phyloP scores from a whole-genome alignment of 2,329 filamentous ascomycete species.

The Grosmannia serpens region DNA sequence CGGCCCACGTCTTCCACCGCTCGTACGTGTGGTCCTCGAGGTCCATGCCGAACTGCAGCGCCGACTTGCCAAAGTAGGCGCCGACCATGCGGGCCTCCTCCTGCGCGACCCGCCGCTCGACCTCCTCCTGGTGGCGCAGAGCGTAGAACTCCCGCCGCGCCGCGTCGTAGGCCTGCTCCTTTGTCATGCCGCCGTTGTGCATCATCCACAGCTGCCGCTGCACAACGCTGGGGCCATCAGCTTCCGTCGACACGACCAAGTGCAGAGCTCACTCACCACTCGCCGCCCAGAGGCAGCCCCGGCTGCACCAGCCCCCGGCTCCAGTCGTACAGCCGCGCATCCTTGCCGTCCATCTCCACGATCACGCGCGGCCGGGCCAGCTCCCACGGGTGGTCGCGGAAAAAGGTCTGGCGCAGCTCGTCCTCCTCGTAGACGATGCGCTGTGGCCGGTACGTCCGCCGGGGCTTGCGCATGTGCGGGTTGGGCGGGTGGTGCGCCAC shows the following conservation, averaged over 20 bases:
- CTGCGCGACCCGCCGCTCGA: slow-evolving; percentile 68
- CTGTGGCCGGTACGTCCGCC: slow-evolving; percentile 70
- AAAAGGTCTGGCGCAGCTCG: slow-evolving; percentile 68
- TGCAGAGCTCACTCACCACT: slow-evolving; percentile 49
- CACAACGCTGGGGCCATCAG: slow-evolving; percentile 54
- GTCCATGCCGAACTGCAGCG: slow-evolving; percentile 65
- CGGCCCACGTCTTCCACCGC: slow-evolving; percentile 74
- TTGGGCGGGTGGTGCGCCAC: slow-evolving; percentile 29
- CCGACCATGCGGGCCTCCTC: slow-evolving; percentile 83
- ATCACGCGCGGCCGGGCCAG: slow-evolving; percentile 77
- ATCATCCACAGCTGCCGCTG: slow-evolving; percentile 86
- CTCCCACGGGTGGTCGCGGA: slow-evolving; percentile 94
- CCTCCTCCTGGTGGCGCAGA: slow-evolving; percentile 68
- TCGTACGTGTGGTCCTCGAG: slow-evolving; percentile 74
- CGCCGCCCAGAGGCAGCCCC: slow-evolving; percentile 68
- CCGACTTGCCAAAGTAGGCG: slow-evolving; percentile 74
- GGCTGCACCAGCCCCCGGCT: slow-evolving; percentile 60
- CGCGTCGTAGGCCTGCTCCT: slow-evolving; percentile 67
- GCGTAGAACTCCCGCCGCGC: slow-evolving; percentile 86
- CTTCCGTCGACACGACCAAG: neutral
- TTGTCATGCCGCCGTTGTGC: slow-evolving; percentile 47
- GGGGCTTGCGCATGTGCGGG: slow-evolving; percentile 50
- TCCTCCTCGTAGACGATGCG: slow-evolving; percentile 76
- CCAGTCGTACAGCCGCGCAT: slow-evolving; percentile 70
- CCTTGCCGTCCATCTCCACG: slow-evolving; percentile 75